Percentiles rank a stretch among this genome's conserved stretches.
Evolutionary conservation across 441 rosid genomes (phyloP).

Genomic region (Metrosideros polymorpha): DNA sequence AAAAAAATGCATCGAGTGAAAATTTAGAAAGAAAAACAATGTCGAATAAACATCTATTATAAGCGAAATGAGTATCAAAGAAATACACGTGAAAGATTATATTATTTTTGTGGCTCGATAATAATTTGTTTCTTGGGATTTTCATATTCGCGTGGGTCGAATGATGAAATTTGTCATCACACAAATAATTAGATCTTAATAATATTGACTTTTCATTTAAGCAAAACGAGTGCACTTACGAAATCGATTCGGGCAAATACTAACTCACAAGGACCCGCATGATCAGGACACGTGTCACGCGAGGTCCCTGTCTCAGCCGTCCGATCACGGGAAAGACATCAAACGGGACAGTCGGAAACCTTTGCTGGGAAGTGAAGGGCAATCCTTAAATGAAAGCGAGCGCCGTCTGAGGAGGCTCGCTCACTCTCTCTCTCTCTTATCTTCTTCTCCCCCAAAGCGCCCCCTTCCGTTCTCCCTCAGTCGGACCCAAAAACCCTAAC

Average conservation of each 20-base stretch:
- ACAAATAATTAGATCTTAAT: background rate
- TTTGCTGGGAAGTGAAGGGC: background rate
- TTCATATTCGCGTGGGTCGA: background rate
- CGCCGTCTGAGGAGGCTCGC: background rate
- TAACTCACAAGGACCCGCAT: background rate
- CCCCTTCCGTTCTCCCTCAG: background rate
- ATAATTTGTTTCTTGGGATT: background rate
- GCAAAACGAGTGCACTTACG: background rate
- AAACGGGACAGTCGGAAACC: background rate
- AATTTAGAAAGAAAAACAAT: background rate
- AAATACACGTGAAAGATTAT: background rate
- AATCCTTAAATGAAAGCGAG: background rate
- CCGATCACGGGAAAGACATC: background rate
- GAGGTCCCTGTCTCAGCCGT: background rate
- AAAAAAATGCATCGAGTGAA: background rate
- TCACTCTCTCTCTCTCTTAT: background rate
- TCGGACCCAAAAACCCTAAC: background rate
- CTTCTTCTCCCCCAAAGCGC: background rate
- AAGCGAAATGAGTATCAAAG: fast-evolving
- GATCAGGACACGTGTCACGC: background rate
- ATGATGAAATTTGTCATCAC: background rate
- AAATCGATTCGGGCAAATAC: background rate
- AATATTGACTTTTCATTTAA: background rate
- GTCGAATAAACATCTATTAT: background rate
- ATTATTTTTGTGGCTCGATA: background rate